Evolutionary conservation across 305 asterid species (phyloP), one percentile per base, ranked within the genome.

Genomic region (Solanum aculeatissimum): DNA sequence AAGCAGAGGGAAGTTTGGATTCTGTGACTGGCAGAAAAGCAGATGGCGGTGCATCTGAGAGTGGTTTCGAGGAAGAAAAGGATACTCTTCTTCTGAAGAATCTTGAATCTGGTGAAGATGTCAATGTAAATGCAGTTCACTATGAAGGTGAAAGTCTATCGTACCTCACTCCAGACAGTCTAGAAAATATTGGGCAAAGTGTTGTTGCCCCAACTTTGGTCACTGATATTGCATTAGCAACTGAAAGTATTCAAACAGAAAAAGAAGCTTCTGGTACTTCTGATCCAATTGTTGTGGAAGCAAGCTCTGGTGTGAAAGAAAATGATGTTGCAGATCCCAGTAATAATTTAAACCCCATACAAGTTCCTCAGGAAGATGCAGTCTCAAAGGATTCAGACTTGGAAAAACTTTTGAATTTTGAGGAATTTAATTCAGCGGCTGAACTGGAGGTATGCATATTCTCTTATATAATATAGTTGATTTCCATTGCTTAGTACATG

Each of bases 401-500:
- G 40, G 92, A 86, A 82, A 93, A 88, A 88, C 93, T 95, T 83
- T 84, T 96, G 47, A 89, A 89, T 86, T 92, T 93, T 57, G 94
- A 91, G 87, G 96, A 91, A 51, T 90, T 88, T 85, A 83, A 83
- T 87, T 93, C 97, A 63, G 96, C 95, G 6, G 87, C 90, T 10
- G 98, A 93, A 65, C 85, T 95, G 72, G 97, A 93, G 98, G 98
- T 96, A 88, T 42, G 54, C 77, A 45, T 18, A 43, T 58, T 60
- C 57, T 23, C 9, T 71, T 29, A 51, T 47, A 29, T 49, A 14
- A 43, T 25, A 25, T 27, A 9, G 25, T 65, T 53, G 40, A 19
- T 29, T 35, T 57, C 9, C 43, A 13, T 7, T 16, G 58, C 42
- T 13, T 47, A 25, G 23, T 25, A 74, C 42, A 74, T 23, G 2